These are phyloP conservation scores for Rheum nobile DNA, from an alignment of 148 eudicot species.

Conservation along the genomic window DNA sequence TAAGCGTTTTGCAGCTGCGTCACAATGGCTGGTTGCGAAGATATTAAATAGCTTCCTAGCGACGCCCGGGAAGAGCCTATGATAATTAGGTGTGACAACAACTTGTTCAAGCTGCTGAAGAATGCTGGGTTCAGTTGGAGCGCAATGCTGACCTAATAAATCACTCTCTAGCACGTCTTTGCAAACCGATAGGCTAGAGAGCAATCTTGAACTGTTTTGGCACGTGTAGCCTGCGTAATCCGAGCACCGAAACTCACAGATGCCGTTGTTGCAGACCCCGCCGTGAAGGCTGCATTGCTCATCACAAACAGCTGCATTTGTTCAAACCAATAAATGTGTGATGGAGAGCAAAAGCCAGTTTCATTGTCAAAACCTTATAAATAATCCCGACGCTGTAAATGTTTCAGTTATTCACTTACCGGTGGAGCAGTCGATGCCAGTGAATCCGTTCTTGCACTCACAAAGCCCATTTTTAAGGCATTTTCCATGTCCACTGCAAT, in stretches of 20 bases:
- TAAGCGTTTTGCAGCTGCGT: constrained; percentile 82
- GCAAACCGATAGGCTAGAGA: constrained; percentile 76
- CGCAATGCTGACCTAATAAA: constrained; percentile 77
- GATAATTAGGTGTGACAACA: constrained; percentile 93
- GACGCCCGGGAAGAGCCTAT: constrained; percentile 74
- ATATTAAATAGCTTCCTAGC: constrained; percentile 57
- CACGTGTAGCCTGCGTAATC: constrained; percentile 98
- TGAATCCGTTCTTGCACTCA: constrained; percentile 63
- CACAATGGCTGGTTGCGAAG: constrained; percentile 57
- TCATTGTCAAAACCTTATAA: neutral
- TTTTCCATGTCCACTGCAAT: constrained; percentile 65
- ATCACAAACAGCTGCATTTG: constrained; percentile 76
- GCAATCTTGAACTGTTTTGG: constrained; percentile 70
- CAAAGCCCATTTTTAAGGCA: constrained; percentile 72
- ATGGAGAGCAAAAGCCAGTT: neutral
- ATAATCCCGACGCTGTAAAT: neutral
- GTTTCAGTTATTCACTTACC: constrained; percentile 25
- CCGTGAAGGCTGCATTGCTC: constrained; percentile 99
- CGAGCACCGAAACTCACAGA: constrained; percentile 96
- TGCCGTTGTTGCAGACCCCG: constrained; percentile 92
- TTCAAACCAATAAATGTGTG: neutral
- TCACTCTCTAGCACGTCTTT: constrained; percentile 62
- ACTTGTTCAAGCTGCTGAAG: constrained; percentile 93
- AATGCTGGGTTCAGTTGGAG: constrained; percentile 73
- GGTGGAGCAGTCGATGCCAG: constrained; percentile 93